Evolutionary conservation across 352 stramenopile species (phyloP), one percentile per base, ranked within the genome.

Genomic region (Globisporangium nagaii): DNA sequence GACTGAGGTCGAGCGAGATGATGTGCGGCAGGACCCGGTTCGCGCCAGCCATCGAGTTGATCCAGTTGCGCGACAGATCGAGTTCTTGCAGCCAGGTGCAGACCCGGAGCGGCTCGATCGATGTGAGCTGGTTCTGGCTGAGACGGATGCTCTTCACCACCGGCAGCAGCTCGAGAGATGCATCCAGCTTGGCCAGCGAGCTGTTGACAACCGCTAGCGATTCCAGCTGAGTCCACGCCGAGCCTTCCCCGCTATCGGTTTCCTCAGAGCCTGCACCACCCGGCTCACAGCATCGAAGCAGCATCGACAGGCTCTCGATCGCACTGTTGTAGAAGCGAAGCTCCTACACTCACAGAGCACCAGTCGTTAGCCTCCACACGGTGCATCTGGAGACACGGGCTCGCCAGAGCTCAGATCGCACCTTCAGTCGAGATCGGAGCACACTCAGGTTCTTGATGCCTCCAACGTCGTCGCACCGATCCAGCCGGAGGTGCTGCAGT

Each of bases 181-280:
- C n/a, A 20, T 66, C 53, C n/a, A 66, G 34, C 37, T 50, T 36
- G 3, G 12, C 20, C 13, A 66, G 35, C 27, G 37, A 50, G 35
- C 59, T 46, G 19, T 62, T 53, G 31, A 66, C 53, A n/a, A 61
- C 44, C 17, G 30, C 31, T 17, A 66, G 47, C 13, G 46, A 58
- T 36, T 66, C 44, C 20, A 66, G 59, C 32, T 66, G 59, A 15
- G 17, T 25, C 59, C 59, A 66, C 8, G n/a, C 20, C 6, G 35
- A 36, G 2, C 27, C 31, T 11, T 6, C n/a, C 43, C 25, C 37
- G 13, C n/a, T 17, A 11, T 41, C 30, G n/a, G 32, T 22, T 17
- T 44, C 12, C 0, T 52, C 30, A 1, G 24, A 12, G 12, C 13
- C 34, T 22, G 39, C 31, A 12, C 0, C 12, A 31, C 30, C 32